A percentile compares a stretch with the other conserved stretches of the same genome.
Evolutionary conservation across 192 early-diverging fungal species (phyloP).

Genomic region (Coemansia javaensis): DNA sequence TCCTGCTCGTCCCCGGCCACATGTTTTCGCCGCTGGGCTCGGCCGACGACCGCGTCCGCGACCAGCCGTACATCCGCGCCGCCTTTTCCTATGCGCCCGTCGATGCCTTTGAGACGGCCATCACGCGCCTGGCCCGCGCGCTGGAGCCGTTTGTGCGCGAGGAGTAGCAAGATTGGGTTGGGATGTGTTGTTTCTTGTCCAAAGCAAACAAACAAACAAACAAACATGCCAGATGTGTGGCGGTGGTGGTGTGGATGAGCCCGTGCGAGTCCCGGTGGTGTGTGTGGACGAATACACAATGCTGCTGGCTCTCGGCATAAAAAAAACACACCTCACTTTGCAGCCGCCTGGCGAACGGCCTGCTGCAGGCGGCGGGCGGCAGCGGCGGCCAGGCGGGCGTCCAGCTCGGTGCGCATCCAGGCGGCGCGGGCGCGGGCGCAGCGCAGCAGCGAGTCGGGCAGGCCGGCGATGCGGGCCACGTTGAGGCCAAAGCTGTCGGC

Average conservation of each 20-base stretch:
- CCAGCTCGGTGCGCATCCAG: slow-evolving; percentile 60
- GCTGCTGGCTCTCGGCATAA: too few species aligned
- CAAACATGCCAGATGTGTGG: too few species aligned
- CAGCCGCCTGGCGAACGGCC: slow-evolving; percentile 16
- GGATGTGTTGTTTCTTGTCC: background rate
- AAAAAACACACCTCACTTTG: background rate
- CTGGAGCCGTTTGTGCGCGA: slow-evolving; percentile 39
- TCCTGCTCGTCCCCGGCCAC: slow-evolving; percentile 67
- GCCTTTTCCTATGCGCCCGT: slow-evolving; percentile 64
- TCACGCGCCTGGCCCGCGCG: slow-evolving; percentile 57
- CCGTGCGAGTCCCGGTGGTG: too few species aligned
- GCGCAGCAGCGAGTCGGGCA: slow-evolving; percentile 66
- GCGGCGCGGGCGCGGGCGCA: slow-evolving; percentile 64
- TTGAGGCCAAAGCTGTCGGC: slow-evolving; percentile 95
- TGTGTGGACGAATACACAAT: too few species aligned
- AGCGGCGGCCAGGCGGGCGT: slow-evolving; percentile 24
- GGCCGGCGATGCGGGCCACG: slow-evolving; percentile 88
- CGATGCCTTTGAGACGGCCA: slow-evolving; percentile 58
- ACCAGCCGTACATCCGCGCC: slow-evolving; percentile 60
- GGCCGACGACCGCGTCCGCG: slow-evolving; percentile 23
- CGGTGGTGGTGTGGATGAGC: too few species aligned
- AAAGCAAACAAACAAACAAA: background rate
- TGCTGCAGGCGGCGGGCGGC: slow-evolving; percentile 16
- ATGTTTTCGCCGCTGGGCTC: slow-evolving; percentile 53
- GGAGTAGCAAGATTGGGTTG: too few species aligned